Conservation (phyloP, 192 early-diverging fungal species). For the Globomyces pollinis-pini region DNA sequence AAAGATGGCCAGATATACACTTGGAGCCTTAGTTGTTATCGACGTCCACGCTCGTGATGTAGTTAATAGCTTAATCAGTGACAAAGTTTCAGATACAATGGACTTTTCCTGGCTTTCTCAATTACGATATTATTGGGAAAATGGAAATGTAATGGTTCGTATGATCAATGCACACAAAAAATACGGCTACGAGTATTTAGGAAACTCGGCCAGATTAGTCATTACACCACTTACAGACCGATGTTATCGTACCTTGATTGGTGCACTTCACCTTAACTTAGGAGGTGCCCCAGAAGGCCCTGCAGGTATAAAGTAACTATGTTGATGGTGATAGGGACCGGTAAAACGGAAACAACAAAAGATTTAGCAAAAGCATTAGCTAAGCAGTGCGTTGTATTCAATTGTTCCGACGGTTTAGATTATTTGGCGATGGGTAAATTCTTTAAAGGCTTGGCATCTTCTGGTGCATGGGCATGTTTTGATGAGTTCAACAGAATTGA, state of each 20-base stretch:
- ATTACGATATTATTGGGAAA: constrained; percentile 56
- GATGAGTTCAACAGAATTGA: constrained; percentile 63
- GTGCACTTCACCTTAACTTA: constrained; percentile 54
- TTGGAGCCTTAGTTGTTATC: constrained; percentile 57
- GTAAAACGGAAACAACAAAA: constrained; percentile 63
- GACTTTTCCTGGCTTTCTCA: constrained; percentile 59
- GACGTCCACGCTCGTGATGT: constrained; percentile 62
- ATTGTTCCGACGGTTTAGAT: constrained; percentile 61
- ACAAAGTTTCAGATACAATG: constrained; percentile 31
- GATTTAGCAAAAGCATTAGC: constrained; percentile 59
- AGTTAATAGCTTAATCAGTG: constrained; percentile 30
- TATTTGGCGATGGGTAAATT: constrained; percentile 64
- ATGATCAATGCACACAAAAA: constrained; percentile 58
- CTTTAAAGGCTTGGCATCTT: constrained; percentile 53
- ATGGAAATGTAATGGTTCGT: constrained; percentile 45
- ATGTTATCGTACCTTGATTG: constrained; percentile 56
- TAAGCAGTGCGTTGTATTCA: constrained; percentile 65
- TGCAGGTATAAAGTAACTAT: constrained; percentile 22
- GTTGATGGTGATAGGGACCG: constrained; percentile 33
- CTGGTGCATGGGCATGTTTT: constrained; percentile 61
- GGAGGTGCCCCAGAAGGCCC: constrained; percentile 60
- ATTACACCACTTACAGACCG: constrained; percentile 58
- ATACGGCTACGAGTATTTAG: constrained; percentile 53
- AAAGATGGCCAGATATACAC: constrained; percentile 53
- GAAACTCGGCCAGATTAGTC: constrained; percentile 43